Base-by-base conservation (phyloP, 2,329 filamentous ascomycete species). In the Epichloe coenophiala region DNA sequence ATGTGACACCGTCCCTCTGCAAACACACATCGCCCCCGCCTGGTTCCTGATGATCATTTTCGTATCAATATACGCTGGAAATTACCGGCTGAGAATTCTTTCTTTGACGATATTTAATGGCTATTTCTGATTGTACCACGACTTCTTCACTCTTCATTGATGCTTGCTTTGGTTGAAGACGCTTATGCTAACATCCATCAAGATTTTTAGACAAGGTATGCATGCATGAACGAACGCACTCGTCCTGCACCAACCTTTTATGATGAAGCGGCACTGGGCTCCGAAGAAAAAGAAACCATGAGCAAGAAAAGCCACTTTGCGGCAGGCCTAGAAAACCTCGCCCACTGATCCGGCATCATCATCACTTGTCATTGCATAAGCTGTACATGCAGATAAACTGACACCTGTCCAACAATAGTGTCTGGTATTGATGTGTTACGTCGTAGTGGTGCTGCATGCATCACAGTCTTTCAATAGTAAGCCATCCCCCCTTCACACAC, bases 311-410 rank as follows among this genome's bases (percentile, higher is more conserved):
- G 80, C 88, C 88, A 87, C 71, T 78, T 86, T 87, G 88, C 71
- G 88, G 87, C 88, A 95, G 88, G 89, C 89, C 88, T 95, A 94
- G 88, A 94, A 95, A 95, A 95, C 90, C 89, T 95, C 82, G 88
- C 87, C 89, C 86, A 91, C 89, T 95, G 89, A 95, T 71, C 60
- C 54, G 51, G 56, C 54, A 56, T 46, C 50, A 51, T 59, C 54
- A 52, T 21, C 49, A 56, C 50, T 48, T 53, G 5, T 35, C 13
- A 1, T 42, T 44, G 2, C 27, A 27, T 40, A 17, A 17, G 17
- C 35, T 4, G 19, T 44, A 13, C 33, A 6, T 23, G 23, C 15
- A 12, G 5, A 19, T 9, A 1, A 17, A 27, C 47, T 49, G 27
- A 49, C 13, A 41, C 15, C 5, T 37, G 15, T 11, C 6, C 8